phyloP scores from a whole-genome alignment of 345 rosid genomes.

The Raphanus raphanistrum region DNA sequence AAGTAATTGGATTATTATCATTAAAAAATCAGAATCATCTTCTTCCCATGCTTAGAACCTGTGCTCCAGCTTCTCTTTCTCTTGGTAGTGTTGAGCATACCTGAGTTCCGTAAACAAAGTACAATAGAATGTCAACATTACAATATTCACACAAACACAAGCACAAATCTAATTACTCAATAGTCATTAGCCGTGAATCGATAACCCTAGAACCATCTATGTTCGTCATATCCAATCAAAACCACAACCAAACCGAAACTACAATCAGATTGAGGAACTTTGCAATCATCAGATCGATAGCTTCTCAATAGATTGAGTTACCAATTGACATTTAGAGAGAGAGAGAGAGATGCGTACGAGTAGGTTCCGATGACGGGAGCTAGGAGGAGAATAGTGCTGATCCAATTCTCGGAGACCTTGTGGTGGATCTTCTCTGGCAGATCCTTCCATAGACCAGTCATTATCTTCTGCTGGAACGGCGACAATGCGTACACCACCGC shows the following conservation, averaged over 20 bases:
- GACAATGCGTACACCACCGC: neutral
- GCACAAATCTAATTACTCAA: neutral
- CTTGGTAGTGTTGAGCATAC: neutral
- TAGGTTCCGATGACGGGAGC: neutral
- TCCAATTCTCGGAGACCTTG: neutral
- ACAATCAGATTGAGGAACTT: neutral
- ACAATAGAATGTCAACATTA: neutral
- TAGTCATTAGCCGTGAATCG: neutral
- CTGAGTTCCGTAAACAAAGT: neutral
- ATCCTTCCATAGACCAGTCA: neutral
- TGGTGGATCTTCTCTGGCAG: neutral
- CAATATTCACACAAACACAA: neutral
- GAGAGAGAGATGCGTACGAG: neutral
- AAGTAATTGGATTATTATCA: too few species aligned
- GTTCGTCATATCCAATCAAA: too few species aligned
- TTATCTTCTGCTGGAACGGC: neutral
- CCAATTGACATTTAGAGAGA: too few species aligned
- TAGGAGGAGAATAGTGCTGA: neutral
- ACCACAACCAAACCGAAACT: neutral
- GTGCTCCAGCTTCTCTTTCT: neutral
- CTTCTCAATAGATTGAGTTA: too few species aligned
- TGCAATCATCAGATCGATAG: neutral
- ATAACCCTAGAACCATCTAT: too few species aligned
- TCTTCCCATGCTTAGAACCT: neutral
- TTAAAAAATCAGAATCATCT: neutral